Conservation (phyloP, 164 flowering plant species). For the Stephania japonica region DNA sequence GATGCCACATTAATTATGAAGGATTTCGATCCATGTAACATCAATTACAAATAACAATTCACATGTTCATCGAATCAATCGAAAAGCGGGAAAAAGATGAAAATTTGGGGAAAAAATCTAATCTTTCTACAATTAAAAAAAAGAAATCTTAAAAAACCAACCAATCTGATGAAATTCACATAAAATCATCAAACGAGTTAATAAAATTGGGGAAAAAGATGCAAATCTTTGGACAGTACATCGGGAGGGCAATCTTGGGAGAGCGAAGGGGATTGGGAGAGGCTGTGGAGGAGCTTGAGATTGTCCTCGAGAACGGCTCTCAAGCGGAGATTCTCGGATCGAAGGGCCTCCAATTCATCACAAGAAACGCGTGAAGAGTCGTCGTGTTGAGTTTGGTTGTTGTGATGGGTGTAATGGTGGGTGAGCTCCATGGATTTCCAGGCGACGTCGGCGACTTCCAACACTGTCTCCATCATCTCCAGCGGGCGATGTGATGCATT, state of each 20-base stretch:
- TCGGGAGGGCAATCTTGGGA: slow-evolving; percentile 69
- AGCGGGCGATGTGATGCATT: slow-evolving; percentile 7
- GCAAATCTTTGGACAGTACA: slow-evolving; percentile 26
- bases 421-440: slow-evolving; percentile 65
- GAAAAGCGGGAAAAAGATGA: too few species aligned
- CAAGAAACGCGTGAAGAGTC: background rate
- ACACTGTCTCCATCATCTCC: slow-evolving; percentile 29
- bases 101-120: too few species aligned
- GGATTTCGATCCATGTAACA: too few species aligned
- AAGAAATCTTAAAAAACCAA: too few species aligned
- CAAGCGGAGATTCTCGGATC: slow-evolving; percentile 57
- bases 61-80: too few species aligned
- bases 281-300: slow-evolving; percentile 48
- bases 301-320: slow-evolving; percentile 53
- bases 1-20: too few species aligned
- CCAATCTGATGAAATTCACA: background rate
- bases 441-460: slow-evolving; percentile 64
- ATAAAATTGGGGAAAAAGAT: background rate
- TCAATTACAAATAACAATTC: too few species aligned
- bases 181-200: background rate
- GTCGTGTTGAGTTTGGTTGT: slow-evolving; percentile 14
- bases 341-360: slow-evolving; percentile 14
- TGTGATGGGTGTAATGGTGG: slow-evolving; percentile 38
- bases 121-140: too few species aligned
- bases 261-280: slow-evolving; percentile 41